Percentiles rank a stretch among this genome's conserved stretches.
Conservation (phyloP, 352 stramenopile genomes). For the Phytophthora agathidicida region DNA sequence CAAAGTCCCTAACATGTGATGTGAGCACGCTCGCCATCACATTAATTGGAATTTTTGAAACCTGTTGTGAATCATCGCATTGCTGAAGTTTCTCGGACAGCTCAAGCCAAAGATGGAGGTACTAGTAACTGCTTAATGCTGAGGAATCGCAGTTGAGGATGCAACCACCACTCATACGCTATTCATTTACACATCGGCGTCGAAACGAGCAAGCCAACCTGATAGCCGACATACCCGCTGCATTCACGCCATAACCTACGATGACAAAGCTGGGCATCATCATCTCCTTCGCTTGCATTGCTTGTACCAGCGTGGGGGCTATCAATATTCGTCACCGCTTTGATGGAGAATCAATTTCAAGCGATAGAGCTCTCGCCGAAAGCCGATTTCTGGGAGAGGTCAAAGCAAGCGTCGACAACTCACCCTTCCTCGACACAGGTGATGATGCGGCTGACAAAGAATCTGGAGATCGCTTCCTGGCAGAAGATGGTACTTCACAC, state of each 20-base stretch:
- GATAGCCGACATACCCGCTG: too few relatives aligned
- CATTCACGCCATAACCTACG: neutral
- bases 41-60: too few relatives aligned
- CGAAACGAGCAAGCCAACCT: neutral
- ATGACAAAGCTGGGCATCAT: constrained; percentile 16
- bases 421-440: neutral
- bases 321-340: constrained; percentile 12
- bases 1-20: too few relatives aligned
- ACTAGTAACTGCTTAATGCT: neutral
- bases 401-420: neutral
- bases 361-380: constrained; percentile 4
- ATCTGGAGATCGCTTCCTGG: neutral
- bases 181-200: neutral
- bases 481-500: neutral
- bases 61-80: constrained; percentile 1
- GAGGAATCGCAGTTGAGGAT: too few relatives aligned
- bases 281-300: neutral
- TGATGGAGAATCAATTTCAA: constrained; percentile 4
- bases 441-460: neutral
- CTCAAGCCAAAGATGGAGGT: too few relatives aligned
- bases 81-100: neutral
- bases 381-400: constrained; percentile 6
- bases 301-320: neutral
- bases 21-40: too few relatives aligned
- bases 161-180: neutral